Evolutionary conservation across 257 asterid genomes (phyloP), one percentile per base, ranked within the genome.

Genomic region (Phtheirospermum japonicum): DNA sequence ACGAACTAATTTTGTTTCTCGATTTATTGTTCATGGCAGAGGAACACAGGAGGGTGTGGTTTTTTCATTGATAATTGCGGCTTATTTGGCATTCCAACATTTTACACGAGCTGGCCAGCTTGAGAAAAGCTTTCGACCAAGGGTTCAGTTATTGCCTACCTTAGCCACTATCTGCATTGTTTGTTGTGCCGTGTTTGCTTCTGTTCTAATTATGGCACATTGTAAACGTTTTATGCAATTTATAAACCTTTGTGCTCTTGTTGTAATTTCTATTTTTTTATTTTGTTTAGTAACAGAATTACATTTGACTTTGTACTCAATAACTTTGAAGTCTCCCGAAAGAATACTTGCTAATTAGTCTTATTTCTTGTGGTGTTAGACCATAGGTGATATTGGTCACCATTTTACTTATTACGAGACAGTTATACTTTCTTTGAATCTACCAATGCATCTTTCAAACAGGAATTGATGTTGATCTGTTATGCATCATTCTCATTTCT

Each of bases 41-140:
- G 95, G 97, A 71, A 82, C 76, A 26, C 73, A 92, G 74, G 99
- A 89, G 76, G 99, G 96, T 40, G 76, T 78, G 39, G 71, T 87
- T 72, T 61, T 92, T 32, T 77, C 97, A 43, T 72, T 86, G 82
- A 73, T 57, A 11, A 78, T 92, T 51, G 88, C 97, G 6, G 90
- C 85, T 75, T 92, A 84, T 85, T 79, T 92, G 68, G 97, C 95
- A 63, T 89, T 83, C 83, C 89, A 82, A 75, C 99, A 92, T 83
- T 92, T 76, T 57, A 43, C 83, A 18, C 75, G 91, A 71, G 82
- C 83, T 7, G 96, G 95, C 49, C 49, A 82, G 89, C 79, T 67
- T 86, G 77, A 74, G 68, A 43, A 87, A 71, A 72, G 86, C 96
- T 45, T 75, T 89, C 52, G 91, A 89, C 46, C 95, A 80, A 77